These are phyloP conservation scores for Penicillium malachiteum DNA, from an alignment of 495 filamentous ascomycete genomes.

Conservation along the genomic window DNA sequence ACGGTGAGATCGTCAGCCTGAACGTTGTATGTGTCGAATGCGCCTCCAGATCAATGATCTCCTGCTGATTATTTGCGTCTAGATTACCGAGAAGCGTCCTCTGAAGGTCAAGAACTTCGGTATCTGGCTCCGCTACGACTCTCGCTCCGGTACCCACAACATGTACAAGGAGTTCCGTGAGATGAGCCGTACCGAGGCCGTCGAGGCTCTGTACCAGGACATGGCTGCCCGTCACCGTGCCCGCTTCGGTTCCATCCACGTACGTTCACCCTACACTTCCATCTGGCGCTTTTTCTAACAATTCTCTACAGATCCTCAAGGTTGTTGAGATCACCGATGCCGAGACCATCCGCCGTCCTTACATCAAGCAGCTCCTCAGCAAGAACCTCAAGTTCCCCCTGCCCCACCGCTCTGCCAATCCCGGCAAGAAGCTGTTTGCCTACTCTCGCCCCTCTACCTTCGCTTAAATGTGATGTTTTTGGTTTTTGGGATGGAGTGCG, in stretches of 20 bases:
- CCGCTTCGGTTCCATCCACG: conserved; percentile 95
- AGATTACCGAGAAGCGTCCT: conserved; percentile 98
- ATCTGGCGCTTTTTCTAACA: conserved; percentile 23
- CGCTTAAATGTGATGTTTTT: conserved; percentile 50
- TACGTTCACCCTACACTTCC: conserved; percentile 47
- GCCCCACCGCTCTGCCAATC: conserved; percentile 87
- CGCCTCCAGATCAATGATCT: neutral
- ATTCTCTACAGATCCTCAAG: conserved; percentile 79
- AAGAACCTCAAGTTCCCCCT: conserved; percentile 98
- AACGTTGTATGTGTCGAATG: conserved; percentile 72
- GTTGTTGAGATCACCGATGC: conserved; percentile 94
- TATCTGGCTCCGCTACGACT: conserved; percentile 99
- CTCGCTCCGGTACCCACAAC: conserved; percentile 99
- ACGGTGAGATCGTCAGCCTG: conserved; percentile 96
- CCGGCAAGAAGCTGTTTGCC: conserved; percentile 84
- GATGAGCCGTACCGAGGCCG: conserved; percentile 90
- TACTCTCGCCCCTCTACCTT: conserved; percentile 92
- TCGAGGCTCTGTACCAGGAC: conserved; percentile 97
- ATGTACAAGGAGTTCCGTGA: conserved; percentile 99
- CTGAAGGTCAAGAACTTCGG: conserved; percentile 99
- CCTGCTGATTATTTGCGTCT: conserved; percentile 16
- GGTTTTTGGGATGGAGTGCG: conserved; percentile 39
- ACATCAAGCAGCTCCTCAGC: conserved; percentile 95
- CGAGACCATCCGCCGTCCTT: conserved; percentile 91
- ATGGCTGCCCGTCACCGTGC: conserved; percentile 98